Evolutionary conservation across 768 basidiomycete species (phyloP).

Genomic region (Lenzites betulinus): DNA sequence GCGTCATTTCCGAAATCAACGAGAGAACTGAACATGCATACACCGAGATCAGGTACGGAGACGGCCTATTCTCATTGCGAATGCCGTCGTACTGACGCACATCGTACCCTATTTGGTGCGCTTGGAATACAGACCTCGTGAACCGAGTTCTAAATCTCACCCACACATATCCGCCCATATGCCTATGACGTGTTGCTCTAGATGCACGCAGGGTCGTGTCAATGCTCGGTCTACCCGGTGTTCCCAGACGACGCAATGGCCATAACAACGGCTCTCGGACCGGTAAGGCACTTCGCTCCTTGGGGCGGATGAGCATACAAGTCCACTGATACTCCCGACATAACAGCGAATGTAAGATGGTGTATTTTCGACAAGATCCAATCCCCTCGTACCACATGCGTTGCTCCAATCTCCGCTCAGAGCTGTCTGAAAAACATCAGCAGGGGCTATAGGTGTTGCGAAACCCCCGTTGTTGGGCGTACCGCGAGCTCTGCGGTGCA

Average conservation of each 20-base stretch:
- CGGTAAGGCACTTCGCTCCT: not conserved
- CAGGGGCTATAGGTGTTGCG: not conserved
- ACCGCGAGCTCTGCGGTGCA: not conserved
- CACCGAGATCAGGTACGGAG: not conserved
- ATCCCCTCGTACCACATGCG: not conserved
- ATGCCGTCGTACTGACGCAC: not conserved
- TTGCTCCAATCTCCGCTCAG: not conserved
- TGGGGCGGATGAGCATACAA: not conserved
- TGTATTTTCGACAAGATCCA: not conserved
- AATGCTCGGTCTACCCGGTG: constrained; percentile 2
- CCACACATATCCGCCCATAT: not conserved
- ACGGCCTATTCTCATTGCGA: not conserved
- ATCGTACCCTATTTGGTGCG: not conserved
- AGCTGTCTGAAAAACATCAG: not conserved
- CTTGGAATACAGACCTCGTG: not conserved
- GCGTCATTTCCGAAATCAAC: not conserved
- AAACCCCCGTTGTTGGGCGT: not conserved
- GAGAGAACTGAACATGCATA: not conserved
- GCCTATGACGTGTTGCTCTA: not conserved
- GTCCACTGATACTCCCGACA: constrained; percentile 1
- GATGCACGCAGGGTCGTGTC: not conserved
- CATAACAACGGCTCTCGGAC: not conserved
- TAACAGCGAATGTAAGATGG: not conserved
- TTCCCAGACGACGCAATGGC: constrained; percentile 1
- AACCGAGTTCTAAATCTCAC: not conserved